A percentile compares a stretch with the other conserved stretches of the same genome.
Conservation (phyloP, 305 asterid genomes). For the Fraxinus albicans region DNA sequence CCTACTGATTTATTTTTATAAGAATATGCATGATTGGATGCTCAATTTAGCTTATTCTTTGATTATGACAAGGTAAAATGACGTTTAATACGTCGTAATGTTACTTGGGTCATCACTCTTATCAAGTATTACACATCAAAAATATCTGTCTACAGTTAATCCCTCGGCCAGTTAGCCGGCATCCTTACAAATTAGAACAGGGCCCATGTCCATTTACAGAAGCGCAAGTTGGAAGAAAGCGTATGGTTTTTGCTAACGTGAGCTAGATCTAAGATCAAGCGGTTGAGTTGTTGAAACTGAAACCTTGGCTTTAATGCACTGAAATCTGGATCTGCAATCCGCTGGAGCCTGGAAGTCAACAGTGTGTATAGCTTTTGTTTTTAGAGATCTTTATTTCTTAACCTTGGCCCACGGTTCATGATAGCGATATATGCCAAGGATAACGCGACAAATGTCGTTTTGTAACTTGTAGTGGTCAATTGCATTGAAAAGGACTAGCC, state of each 20-base stretch:
- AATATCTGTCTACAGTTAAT: not conserved
- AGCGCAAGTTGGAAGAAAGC: not conserved
- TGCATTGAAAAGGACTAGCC: conserved; percentile 45
- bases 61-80: not conserved
- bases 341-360: conserved; percentile 40
- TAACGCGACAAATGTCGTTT: conserved; percentile 22
- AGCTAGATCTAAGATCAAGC: conserved; percentile 19
- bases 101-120: not conserved
- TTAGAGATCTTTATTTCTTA: not conserved
- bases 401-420: conserved; percentile 26
- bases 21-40: not conserved
- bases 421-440: conserved; percentile 18
- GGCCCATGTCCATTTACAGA: not conserved
- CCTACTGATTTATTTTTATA: not conserved
- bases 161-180: not conserved
- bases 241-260: conserved; percentile 23
- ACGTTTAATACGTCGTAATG: not conserved
- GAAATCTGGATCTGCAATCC: conserved; percentile 14
- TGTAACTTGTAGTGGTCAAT: conserved; percentile 8
- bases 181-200: not conserved
- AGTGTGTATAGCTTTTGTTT: conserved; percentile 23
- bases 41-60: not conserved
- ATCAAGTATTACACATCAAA: not conserved
- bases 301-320: conserved; percentile 44
- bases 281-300: conserved; percentile 74